Conservation (phyloP, 2,329 filamentous ascomycete species). For the Sclerotinia sclerotiorum region DNA sequence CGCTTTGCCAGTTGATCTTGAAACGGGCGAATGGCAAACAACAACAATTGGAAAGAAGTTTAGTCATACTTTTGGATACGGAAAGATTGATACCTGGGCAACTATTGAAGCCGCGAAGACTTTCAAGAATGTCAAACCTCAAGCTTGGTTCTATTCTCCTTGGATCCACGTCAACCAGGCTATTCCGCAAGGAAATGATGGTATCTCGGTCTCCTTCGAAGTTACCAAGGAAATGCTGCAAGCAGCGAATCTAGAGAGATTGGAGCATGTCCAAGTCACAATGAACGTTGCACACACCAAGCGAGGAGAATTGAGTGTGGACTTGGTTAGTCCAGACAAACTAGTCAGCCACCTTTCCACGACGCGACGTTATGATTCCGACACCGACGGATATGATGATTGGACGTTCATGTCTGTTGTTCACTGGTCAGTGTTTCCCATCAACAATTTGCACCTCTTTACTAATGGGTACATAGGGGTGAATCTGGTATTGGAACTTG, state of each 20-base stretch:
- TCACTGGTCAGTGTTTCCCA: constrained; percentile 70
- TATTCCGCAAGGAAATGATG: constrained; percentile 82
- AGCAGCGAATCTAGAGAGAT: constrained; percentile 75
- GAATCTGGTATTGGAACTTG: constrained; percentile 85
- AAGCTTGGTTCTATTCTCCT: constrained; percentile 90
- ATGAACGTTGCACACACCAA: constrained; percentile 92
- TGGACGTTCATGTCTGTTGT: constrained; percentile 99
- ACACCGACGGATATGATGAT: constrained; percentile 72
- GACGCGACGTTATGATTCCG: constrained; percentile 67
- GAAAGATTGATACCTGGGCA: constrained; percentile 85
- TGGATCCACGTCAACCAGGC: constrained; percentile 86
- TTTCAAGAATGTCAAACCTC: constrained; percentile 88
- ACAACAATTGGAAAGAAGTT: constrained; percentile 81
- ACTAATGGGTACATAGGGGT: constrained; percentile 60
- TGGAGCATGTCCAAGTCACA: constrained; percentile 95
- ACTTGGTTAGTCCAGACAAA: constrained; percentile 80
- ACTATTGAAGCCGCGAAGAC: constrained; percentile 83
- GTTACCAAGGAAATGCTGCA: constrained; percentile 80
- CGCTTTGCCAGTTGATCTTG: constrained; percentile 74
- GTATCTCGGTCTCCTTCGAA: constrained; percentile 76
- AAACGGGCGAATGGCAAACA: constrained; percentile 75
- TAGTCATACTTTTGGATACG: constrained; percentile 94
- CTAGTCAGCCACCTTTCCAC: constrained; percentile 82
- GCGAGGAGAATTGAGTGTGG: constrained; percentile 88
- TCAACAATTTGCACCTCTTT: background rate